Base-by-base conservation (phyloP, 2,329 filamentous ascomycete genomes). In the Colletotrichum chlorophyti region DNA sequence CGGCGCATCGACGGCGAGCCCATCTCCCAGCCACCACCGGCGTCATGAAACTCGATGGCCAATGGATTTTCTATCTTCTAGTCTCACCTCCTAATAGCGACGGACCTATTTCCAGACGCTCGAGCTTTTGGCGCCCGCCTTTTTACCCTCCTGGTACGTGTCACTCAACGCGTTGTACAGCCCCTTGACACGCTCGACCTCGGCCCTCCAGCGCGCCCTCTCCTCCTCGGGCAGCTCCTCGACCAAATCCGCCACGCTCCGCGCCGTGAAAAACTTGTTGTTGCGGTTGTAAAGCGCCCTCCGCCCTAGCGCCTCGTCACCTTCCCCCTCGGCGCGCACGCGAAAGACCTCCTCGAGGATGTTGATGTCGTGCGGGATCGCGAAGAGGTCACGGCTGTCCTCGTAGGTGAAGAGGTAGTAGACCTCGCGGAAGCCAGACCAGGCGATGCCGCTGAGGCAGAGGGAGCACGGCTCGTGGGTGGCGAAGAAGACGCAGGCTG, bases 381-480 rank as follows among this genome's bases (percentile, higher is more conserved):
- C 67, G 64, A 86, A 85, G 6, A 83, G 64, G 61, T 85, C 81
- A 34, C 82, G 72, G 48, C 79, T 84, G 66, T 86, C 83, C 67
- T 84, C 79, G 65, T 85, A 83, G 0, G 82, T 84, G 68, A 85
- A 86, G 43, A 85, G 70, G 65, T 84, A 84, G 67, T 83, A 85
- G 53, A 86, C 74, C 67, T 82, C 77, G 57, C 73, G 74, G 70
- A 86, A 85, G 1, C 83, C 82, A 9, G 79, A 78, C 83, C 83
- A 86, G 3, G 82, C 75, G 60, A 86, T 85, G 12, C 79, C 83
- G 62, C 79, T 83, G 9, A 86, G 70, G 58, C 83, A 85, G 3
- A 85, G 73, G 38, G 79, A 83, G 72, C 83, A 85, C 1, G 83
- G 83, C 70, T 86, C 83, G 65, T 85, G 83, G 0, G 83, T 85